Evolutionary conservation across 352 stramenopile species (phyloP).

Genomic region (Hyphochytrium catenoides): DNA sequence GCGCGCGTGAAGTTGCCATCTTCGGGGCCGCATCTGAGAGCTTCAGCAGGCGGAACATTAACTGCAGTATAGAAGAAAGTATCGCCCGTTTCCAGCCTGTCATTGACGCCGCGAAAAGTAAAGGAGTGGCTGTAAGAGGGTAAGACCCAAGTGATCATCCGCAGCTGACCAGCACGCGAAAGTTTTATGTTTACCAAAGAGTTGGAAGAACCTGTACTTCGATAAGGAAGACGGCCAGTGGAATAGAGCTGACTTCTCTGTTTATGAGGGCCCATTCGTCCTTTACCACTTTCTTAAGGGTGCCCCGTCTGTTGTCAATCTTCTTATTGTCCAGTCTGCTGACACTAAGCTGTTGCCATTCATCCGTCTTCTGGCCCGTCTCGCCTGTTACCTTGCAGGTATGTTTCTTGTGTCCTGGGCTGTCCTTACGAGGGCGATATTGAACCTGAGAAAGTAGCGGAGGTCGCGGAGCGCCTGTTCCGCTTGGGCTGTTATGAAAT

Average conservation of each 20-base stretch:
- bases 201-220: too few relatives aligned
- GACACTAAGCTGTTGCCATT: too few relatives aligned
- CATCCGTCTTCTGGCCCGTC: too few relatives aligned
- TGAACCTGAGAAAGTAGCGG: conserved; percentile 41
- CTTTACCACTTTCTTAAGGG: background rate
- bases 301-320: background rate
- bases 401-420: conserved; percentile 87
- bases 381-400: too few relatives aligned
- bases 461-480: conserved; percentile 50
- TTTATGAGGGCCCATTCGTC: background rate
- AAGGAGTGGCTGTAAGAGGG: conserved; percentile 66
- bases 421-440: conserved; percentile 85
- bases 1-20: conserved; percentile 79
- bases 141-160: too few relatives aligned
- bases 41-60: conserved; percentile 91
- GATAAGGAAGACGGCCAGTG: too few relatives aligned
- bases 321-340: background rate
- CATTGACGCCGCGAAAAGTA: conserved; percentile 37
- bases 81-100: conserved; percentile 73
- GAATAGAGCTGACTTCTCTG: too few relatives aligned
- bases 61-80: conserved; percentile 85
- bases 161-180: too few relatives aligned
- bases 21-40: conserved; percentile 82
- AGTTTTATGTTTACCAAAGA: too few relatives aligned
- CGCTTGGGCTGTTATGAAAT: conserved; percentile 87